Evolutionary conservation across 2,329 filamentous ascomycete genomes (phyloP), one percentile per base, ranked within the genome.

Genomic region (Ceratocystis colombiana): DNA sequence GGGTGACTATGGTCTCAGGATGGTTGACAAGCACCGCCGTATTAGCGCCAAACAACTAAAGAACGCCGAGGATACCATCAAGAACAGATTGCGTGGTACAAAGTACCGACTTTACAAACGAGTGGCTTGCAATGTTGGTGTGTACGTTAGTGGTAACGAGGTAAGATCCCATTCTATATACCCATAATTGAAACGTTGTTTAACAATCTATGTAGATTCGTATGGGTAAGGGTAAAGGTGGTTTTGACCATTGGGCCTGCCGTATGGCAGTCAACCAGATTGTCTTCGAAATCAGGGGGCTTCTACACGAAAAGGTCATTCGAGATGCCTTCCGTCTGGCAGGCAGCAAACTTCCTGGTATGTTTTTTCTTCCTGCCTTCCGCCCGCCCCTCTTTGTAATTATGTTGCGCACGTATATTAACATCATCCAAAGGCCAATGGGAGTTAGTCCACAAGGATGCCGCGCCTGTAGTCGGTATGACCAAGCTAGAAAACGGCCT

Each of bases 181-280:
- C 5, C 10, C 17, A 20, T 37, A 2, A 46, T 37, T 15, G 44
- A 62, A 15, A 20, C 22, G 59, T 64, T 71, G 10, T 45, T 66
- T 69, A 20, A 70, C 64, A 15, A 10, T 12, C 6, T 64, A 57
- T 65, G 64, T 70, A 87, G 85, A 88, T 90, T 75, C 88, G 94
- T 83, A 99, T 99, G 95, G 94, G 94, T 75, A 99, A 97, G 78
- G 94, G 94, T 77, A 99, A 99, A 76, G 94, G 94, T 71, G 89
- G 87, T 69, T 97, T 99, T 74, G 94, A 99, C 75, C 90, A 96
- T 74, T 99, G 94, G 94, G 91, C 93, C 3, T 85, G 88, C 25
- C 86, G 93, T 76, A 86, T 97, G 71, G 86, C 90, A 7, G 90
- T 97, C 64, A 96, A 89, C 77, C 89, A 94, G 75, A 85, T 99